These are phyloP conservation scores for Hypoxylon sp. DNA, from an alignment of 2,329 filamentous ascomycete species.

Conservation along the genomic window DNA sequence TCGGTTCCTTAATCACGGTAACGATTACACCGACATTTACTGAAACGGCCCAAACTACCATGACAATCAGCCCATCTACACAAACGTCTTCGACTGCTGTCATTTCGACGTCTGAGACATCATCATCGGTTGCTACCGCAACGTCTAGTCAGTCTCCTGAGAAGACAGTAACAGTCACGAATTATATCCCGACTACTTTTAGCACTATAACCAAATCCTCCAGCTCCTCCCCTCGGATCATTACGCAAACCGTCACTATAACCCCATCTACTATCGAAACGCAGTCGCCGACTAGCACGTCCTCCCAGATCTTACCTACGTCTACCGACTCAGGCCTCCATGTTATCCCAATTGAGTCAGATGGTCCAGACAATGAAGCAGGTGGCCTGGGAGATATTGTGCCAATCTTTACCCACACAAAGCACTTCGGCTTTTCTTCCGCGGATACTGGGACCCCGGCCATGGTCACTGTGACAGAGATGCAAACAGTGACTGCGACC, in stretches of 20 bases:
- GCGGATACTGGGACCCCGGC: slow-evolving; percentile 13
- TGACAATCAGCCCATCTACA: slow-evolving; percentile 30
- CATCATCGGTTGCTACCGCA: slow-evolving; percentile 18
- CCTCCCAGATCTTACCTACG: slow-evolving; percentile 7
- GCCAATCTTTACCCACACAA: slow-evolving; percentile 19
- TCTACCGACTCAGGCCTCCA: slow-evolving; percentile 39
- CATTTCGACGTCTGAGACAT: background rate
- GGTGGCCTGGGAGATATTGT: background rate
- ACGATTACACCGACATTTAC: slow-evolving; percentile 51
- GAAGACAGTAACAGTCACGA: slow-evolving; percentile 39
- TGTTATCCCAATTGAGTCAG: slow-evolving; percentile 42
- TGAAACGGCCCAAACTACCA: slow-evolving; percentile 43
- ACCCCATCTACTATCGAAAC: slow-evolving; percentile 30
- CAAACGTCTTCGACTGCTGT: slow-evolving; percentile 3
- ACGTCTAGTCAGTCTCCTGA: slow-evolving; percentile 14
- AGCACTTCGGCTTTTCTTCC: slow-evolving; percentile 23
- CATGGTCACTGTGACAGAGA: slow-evolving; percentile 48
- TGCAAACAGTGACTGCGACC: slow-evolving; percentile 43
- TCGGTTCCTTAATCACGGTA: slow-evolving; percentile 36
- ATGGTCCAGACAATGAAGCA: background rate
- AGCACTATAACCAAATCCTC: slow-evolving; percentile 43
- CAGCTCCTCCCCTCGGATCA: slow-evolving; percentile 26
- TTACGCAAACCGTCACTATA: slow-evolving; percentile 42
- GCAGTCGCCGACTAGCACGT: slow-evolving; percentile 13
- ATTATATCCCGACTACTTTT: slow-evolving; percentile 42